Conservation (phyloP, 2,329 filamentous ascomycete genomes). For the Leptographium flavum region DNA sequence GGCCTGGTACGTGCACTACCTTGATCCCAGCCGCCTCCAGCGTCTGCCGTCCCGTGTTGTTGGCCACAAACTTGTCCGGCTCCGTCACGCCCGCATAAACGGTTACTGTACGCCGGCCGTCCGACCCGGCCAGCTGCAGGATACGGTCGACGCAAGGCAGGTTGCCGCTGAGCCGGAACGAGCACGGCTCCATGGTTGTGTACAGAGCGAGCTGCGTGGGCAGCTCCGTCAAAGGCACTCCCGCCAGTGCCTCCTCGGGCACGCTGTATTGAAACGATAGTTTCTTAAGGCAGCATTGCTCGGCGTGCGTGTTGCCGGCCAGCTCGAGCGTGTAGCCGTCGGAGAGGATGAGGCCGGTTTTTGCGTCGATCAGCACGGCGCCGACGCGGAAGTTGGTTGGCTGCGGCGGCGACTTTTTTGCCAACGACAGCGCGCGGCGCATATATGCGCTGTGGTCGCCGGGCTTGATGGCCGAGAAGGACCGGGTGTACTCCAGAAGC, state of each 20-base stretch:
- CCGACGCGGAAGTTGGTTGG: constrained; percentile 91
- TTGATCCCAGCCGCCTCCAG: constrained; percentile 59
- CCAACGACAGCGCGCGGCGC: constrained; percentile 58
- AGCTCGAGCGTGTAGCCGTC: constrained; percentile 87
- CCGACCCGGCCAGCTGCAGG: constrained; percentile 38
- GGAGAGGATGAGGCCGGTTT: constrained; percentile 40
- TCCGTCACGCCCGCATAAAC: constrained; percentile 85
- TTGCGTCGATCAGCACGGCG: constrained; percentile 59
- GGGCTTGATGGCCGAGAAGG: neutral
- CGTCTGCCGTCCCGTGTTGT: constrained; percentile 60
- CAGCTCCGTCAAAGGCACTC: constrained; percentile 26
- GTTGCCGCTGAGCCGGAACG: constrained; percentile 59
- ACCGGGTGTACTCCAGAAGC: no score
- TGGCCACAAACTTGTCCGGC: constrained; percentile 76
- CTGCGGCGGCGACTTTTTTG: constrained; percentile 66
- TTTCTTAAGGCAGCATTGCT: constrained; percentile 83
- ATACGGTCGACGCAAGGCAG: constrained; percentile 69
- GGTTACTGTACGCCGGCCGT: constrained; percentile 19
- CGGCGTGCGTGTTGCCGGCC: constrained; percentile 86
- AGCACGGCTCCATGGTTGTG: constrained; percentile 86
- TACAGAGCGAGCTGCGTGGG: constrained; percentile 48
- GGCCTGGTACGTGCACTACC: constrained; percentile 56
- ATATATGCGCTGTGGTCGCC: constrained; percentile 39
- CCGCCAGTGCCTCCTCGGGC: constrained; percentile 38
- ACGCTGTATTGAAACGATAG: constrained; percentile 33